Percentiles rank a stretch among this genome's conserved stretches.
Evolutionary conservation across 495 filamentous ascomycete species (phyloP).

Genomic region (Staphylotrichum tortipilum): DNA sequence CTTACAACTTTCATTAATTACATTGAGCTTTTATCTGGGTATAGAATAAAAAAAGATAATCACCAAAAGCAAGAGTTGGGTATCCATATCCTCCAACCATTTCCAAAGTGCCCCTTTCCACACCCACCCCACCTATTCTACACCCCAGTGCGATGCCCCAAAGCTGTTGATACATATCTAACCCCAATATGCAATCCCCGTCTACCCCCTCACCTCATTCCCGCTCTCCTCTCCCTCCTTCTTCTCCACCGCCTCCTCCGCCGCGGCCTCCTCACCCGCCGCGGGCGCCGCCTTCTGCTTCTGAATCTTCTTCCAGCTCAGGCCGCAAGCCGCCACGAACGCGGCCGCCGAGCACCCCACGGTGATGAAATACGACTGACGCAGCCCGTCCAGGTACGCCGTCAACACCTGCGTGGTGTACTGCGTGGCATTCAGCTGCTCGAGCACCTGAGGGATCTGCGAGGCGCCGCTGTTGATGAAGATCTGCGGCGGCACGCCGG

Average conservation of each 20-base stretch:
- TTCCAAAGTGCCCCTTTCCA: no score
- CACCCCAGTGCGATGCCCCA: no score
- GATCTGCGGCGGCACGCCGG: slow-evolving; percentile 23
- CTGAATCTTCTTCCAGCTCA: slow-evolving; percentile 43
- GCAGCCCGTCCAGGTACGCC: slow-evolving; percentile 39
- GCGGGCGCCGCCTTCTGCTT: slow-evolving; percentile 11
- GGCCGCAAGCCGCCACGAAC: slow-evolving; percentile 30
- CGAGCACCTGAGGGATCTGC: slow-evolving; percentile 31
- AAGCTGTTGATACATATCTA: no score
- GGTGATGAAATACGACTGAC: slow-evolving; percentile 37
- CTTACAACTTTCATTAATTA: not conserved
- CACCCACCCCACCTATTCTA: no score
- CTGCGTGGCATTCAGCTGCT: slow-evolving; percentile 19
- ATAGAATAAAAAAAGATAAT: no score
- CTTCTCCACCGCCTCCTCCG: not conserved
- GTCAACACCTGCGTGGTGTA: slow-evolving; percentile 27
- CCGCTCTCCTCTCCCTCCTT: not conserved
- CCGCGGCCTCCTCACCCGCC: not conserved
- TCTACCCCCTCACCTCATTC: not conserved
- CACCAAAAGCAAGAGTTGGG: not conserved
- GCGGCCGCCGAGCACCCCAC: slow-evolving; percentile 31
- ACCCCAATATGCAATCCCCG: no score
- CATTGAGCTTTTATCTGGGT: slow-evolving; percentile 5
- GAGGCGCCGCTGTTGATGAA: slow-evolving; percentile 41
- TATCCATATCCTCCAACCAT: not conserved